Percentiles rank a stretch among this genome's conserved stretches.
These are phyloP conservation scores for Xylaria sp. DNA, from an alignment of 2,329 filamentous ascomycete genomes.

Conservation along the genomic window DNA sequence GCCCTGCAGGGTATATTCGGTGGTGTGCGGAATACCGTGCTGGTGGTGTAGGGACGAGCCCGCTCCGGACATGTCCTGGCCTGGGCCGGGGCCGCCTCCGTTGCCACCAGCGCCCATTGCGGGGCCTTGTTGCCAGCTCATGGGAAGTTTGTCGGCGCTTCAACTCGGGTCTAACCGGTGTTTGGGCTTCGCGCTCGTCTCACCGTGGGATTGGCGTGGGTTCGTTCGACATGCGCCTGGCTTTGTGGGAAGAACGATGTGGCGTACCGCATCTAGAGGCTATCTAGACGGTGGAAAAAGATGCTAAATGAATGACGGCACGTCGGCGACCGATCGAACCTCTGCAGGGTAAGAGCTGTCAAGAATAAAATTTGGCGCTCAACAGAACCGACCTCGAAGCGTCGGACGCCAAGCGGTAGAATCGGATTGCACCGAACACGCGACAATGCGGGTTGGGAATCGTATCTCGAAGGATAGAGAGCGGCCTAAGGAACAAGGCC, in stretches of 20 bases:
- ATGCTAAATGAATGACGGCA: neutral
- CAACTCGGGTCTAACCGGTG: conserved; percentile 21
- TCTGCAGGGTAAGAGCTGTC: neutral
- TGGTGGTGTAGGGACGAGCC: conserved; percentile 47
- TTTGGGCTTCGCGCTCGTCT: conserved; percentile 35
- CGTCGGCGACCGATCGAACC: neutral
- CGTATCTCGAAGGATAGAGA: neutral
- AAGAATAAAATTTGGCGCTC: neutral
- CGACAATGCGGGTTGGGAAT: neutral
- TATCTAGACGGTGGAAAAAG: conserved; percentile 1
- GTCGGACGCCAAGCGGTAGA: no score
- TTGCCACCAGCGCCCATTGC: conserved; percentile 49
- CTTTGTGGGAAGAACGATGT: conserved; percentile 1
- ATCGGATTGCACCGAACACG: neutral
- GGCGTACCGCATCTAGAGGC: conserved; percentile 8
- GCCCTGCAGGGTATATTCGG: conserved; percentile 70
- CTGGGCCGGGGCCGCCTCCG: conserved; percentile 51
- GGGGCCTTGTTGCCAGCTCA: conserved; percentile 47
- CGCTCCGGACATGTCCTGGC: conserved; percentile 46
- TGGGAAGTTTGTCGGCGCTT: conserved; percentile 24
- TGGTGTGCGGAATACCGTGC: conserved; percentile 60
- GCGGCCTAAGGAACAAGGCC: neutral
- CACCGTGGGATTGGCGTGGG: conserved; percentile 31
- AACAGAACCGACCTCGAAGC: no score
- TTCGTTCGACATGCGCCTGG: conserved; percentile 36